A percentile compares a stretch with the other conserved stretches of the same genome.
phyloP scores from a whole-genome alignment of 148 eudicot genomes.

The Simmondsia chinensis region DNA sequence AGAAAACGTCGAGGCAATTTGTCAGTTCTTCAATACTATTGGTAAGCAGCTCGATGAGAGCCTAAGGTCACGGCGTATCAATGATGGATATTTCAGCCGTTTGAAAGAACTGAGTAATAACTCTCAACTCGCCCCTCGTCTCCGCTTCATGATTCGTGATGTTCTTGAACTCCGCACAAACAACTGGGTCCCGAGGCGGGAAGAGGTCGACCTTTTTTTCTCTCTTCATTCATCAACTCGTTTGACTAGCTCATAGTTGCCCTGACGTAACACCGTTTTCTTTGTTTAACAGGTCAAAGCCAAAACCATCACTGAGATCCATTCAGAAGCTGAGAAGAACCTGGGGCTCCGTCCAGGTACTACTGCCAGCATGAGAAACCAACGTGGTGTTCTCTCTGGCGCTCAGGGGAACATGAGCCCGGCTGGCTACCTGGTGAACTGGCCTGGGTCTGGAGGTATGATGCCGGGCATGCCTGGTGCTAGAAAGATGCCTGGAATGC shows the following conservation, averaged over 20 bases:
- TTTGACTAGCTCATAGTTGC: too few species aligned
- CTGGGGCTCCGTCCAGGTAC: slow-evolving; percentile 78
- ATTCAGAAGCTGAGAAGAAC: slow-evolving; percentile 73
- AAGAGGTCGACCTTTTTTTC: slow-evolving; percentile 48
- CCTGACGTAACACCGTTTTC: not conserved
- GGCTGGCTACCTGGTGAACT: slow-evolving; percentile 46
- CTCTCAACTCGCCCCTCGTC: slow-evolving; percentile 58
- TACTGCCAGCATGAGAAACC: slow-evolving; percentile 54
- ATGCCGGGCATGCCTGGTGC: slow-evolving; percentile 92
- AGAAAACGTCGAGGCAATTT: slow-evolving; percentile 90
- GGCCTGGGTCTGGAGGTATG: slow-evolving; percentile 85
- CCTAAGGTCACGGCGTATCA: slow-evolving; percentile 56
- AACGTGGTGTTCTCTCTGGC: slow-evolving; percentile 40
- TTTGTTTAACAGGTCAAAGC: slow-evolving; percentile 54
- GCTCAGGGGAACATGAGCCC: slow-evolving; percentile 50
- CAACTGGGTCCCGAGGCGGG: slow-evolving; percentile 82
- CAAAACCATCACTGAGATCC: slow-evolving; percentile 75
- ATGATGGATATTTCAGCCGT: slow-evolving; percentile 55
- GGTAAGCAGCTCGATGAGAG: slow-evolving; percentile 92
- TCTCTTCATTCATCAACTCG: too few species aligned
- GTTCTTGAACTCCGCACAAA: slow-evolving; percentile 67
- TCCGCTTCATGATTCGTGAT: slow-evolving; percentile 85
- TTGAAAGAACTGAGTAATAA: slow-evolving; percentile 59
- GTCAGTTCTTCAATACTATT: slow-evolving; percentile 79
- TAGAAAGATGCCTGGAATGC: slow-evolving; percentile 70